Conservation (phyloP, 352 stramenopile species). For the Plasmopara halstedii region DNA sequence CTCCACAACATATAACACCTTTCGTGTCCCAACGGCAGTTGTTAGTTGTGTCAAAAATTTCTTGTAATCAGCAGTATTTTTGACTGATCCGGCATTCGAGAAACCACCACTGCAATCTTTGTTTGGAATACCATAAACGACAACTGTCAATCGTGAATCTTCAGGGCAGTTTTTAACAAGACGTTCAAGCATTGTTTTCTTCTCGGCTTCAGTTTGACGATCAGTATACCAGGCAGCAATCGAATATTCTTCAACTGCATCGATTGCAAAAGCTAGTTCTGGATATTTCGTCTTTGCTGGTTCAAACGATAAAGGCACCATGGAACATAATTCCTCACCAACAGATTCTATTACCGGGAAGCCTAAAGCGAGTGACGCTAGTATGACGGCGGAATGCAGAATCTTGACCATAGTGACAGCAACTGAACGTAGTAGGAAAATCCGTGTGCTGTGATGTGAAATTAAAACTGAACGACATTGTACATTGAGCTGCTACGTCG, state of each 20-base stretch:
- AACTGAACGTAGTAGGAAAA: no score
- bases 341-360: conserved; percentile 5
- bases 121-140: conserved; percentile 66
- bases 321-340: conserved; percentile 29
- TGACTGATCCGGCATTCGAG: conserved; percentile 33
- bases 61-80: conserved; percentile 35
- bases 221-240: conserved; percentile 54
- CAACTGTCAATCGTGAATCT: conserved; percentile 32
- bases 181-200: conserved; percentile 13
- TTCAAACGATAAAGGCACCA: conserved; percentile 28
- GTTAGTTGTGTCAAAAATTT: conserved; percentile 37
- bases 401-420: conserved; percentile 16
- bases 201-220: conserved; percentile 21
- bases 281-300: conserved; percentile 24
- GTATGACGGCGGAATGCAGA: background rate
- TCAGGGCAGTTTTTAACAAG: conserved; percentile 24
- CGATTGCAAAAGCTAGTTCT: conserved; percentile 27
- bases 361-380: conserved; percentile 11
- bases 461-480: conserved; percentile 7
- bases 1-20: conserved; percentile 67
- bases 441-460: conserved; percentile 2
- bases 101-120: conserved; percentile 61
- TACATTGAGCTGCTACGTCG: background rate
- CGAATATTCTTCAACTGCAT: conserved; percentile 23
- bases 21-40: conserved; percentile 31